Conservation (phyloP, 2,329 filamentous ascomycete species). For the Penicillium corylophilum region DNA sequence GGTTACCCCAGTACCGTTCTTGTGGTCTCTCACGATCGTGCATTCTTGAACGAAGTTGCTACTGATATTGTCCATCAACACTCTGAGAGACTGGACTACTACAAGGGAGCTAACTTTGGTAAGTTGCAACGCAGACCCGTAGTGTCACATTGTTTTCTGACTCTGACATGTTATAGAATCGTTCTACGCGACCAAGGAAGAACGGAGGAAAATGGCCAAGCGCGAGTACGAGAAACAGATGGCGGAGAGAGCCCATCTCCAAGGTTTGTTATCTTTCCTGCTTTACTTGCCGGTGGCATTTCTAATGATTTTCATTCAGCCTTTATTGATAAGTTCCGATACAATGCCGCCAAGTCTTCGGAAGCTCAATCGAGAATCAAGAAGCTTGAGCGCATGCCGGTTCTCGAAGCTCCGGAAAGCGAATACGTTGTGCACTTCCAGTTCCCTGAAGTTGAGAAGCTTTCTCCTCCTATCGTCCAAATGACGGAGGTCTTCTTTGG, state of each 20-base stretch:
- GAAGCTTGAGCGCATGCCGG: slow-evolving; percentile 95
- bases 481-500: slow-evolving; percentile 93
- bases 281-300: not conserved
- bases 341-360: slow-evolving; percentile 97
- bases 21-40: slow-evolving; percentile 97
- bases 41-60: slow-evolving; percentile 98
- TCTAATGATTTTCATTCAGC: slow-evolving; percentile 43
- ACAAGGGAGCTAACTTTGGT: slow-evolving; percentile 91
- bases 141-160: slow-evolving; percentile 17
- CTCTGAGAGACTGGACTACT: slow-evolving; percentile 95
- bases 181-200: slow-evolving; percentile 96
- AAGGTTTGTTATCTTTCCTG: slow-evolving; percentile 48
- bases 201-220: slow-evolving; percentile 93
- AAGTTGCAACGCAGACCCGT: slow-evolving; percentile 18
- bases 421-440: slow-evolving; percentile 97
- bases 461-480: slow-evolving; percentile 95
- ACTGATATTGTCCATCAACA: slow-evolving; percentile 99
- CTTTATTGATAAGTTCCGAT: slow-evolving; percentile 99
- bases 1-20: slow-evolving; percentile 90
- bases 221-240: slow-evolving; percentile 99
- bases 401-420: slow-evolving; percentile 83
- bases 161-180: slow-evolving; percentile 56
- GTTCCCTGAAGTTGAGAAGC: slow-evolving; percentile 96
- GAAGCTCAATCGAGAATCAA: slow-evolving; percentile 99
- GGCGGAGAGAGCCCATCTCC: slow-evolving; percentile 86